Base-by-base conservation (phyloP, 1,284 basidiomycete genomes). In the Ganoderma sp. region DNA sequence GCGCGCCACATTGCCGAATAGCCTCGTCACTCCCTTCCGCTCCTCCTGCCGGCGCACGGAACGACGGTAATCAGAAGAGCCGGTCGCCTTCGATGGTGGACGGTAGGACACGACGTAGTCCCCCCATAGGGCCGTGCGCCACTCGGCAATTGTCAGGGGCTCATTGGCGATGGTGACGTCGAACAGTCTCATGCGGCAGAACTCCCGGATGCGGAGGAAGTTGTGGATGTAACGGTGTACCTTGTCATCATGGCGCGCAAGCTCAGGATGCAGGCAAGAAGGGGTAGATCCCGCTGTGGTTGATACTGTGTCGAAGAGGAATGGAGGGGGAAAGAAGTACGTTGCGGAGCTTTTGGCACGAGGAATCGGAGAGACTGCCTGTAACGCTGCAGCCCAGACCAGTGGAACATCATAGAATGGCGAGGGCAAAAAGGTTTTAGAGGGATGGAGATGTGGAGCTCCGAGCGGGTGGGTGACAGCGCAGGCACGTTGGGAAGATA, bases 311-410 rank as follows among this genome's bases (percentile, higher is more conserved):
- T 67, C 58, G 14, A 67, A 58, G 34, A 67, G 67, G 37, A 64
- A 67, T 3, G 63, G 67, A 4, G 62, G 67, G 5, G 63, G 67
- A 22, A 43, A 67, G 32, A 67, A 67, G 37, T 67, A 64, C 3
- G 25, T 4, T n/a, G n/a, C n/a, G n/a, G n/a, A n/a, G n/a, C n/a
- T n/a, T n/a, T n/a, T n/a, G n/a, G n/a, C n/a, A n/a, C n/a, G n/a
- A n/a, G 62, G 48, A 6, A 64, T 14, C 19, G 61, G 61, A 9
- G 17, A 22, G 28, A 43, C 54, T 2, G 42, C 56, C 34, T 37
- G 42, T 0, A 63, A 19, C 1, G 67, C 62, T 1, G 7, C 1
- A 1, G 28, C 41, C 67, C 67, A 67, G 25, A 41, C 10, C 2
- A 0, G 14, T 9, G 67, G 0, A 9, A 67, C 2, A 12, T 56